Percentiles rank a stretch among this genome's conserved stretches.
phyloP scores from a whole-genome alignment of 352 stramenopile genomes.

The Globisporangium polare region DNA sequence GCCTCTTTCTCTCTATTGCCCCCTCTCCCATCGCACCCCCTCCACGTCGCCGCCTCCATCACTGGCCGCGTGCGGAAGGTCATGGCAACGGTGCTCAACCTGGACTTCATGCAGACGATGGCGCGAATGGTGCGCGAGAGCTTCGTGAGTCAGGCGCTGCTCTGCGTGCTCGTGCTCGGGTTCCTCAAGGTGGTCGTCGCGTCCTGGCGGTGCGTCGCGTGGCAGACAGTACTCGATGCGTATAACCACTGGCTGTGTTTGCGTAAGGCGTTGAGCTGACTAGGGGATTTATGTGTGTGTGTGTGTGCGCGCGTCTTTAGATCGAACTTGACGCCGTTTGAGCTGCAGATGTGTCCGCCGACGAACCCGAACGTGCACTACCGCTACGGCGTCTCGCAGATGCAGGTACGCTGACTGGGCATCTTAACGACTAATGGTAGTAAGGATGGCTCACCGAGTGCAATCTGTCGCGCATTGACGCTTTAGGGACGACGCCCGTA shows the following conservation, averaged over 20 bases:
- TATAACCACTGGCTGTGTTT: not conserved
- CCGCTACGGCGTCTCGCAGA: conserved; percentile 78
- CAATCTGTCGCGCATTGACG: not conserved
- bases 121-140: conserved; percentile 54
- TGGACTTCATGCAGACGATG: conserved; percentile 62
- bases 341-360: conserved; percentile 68
- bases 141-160: conserved; percentile 60
- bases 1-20: not conserved
- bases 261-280: not conserved
- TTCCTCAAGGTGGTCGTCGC: conserved; percentile 59
- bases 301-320: conserved; percentile 12
- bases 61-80: not conserved
- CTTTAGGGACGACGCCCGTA: conserved; percentile 72
- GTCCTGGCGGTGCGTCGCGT: conserved; percentile 39
- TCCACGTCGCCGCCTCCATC: not conserved
- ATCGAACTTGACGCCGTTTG: conserved; percentile 47
- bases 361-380: conserved; percentile 77
- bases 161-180: conserved; percentile 49
- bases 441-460: not conserved
- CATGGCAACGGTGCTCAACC: conserved; percentile 58
- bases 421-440: not conserved
- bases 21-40: not conserved
- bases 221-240: not conserved
- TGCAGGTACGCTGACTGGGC: conserved; percentile 31
- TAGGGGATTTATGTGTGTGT: not conserved